Evolutionary conservation across 1,139 yeast species (phyloP), one percentile per base, ranked within the genome.

Genomic region (Kodamaea anthophila): DNA sequence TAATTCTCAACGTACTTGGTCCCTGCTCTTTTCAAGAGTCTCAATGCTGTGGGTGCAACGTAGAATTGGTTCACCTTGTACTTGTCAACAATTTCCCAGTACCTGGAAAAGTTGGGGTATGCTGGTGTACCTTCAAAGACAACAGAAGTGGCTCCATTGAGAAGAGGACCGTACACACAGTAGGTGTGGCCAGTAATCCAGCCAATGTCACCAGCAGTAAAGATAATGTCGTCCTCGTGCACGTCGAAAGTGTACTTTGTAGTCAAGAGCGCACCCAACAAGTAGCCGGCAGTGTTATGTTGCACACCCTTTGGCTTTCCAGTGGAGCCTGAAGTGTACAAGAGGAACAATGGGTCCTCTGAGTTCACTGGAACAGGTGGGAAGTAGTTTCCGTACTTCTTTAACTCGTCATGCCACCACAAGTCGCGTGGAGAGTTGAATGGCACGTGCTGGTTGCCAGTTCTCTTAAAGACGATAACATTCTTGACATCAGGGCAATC

Each of bases 151-250:
- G 87, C 86, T 50, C 94, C 94, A 43, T 70, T 70, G 32, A 79
- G 60, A 44, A 83, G 65, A 14, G 94, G 94, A 32, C 93, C 94
- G 49, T 83, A 83, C 28, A 82, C 85, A 23, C 74, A 85, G 51
- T 82, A 83, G 3, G 91, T 75, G 58, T 83, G 94, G 33, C 94
- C 94, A 8, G 93, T 82, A 47, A 83, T 81, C 94, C 94, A 83
- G 42, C 94, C 94, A 36, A 83, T 76, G 53, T 83, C 94, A 47
- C 93, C 94, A 12, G 93, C 93, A 9, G 93, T 82, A 62, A 83
- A 83, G 37, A 83, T 59, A 18, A 74, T 62, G 49, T 83, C 94
- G 26, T 76, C 77, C 39, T 70, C 73, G 46, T 81, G 88, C 26
- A 80, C 73, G 51, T 83, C 93, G 57, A 83, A 83, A 22, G 78